Percentiles rank a stretch among this genome's conserved stretches.
phyloP scores from a whole-genome alignment of 495 filamentous ascomycete genomes.

The Thozetella sp. region DNA sequence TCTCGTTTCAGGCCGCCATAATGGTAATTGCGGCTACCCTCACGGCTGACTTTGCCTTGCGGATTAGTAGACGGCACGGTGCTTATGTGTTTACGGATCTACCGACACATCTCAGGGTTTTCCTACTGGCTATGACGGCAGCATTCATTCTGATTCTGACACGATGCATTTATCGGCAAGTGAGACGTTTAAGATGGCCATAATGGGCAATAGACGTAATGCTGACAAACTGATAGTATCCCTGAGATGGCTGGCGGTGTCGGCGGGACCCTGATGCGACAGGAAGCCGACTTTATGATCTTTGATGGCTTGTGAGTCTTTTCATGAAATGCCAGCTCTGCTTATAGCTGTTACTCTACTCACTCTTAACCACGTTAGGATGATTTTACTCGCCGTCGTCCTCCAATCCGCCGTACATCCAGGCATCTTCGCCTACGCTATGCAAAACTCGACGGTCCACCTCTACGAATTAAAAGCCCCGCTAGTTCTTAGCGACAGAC shows the following conservation, averaged over 20 bases:
- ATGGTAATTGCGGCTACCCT: not conserved
- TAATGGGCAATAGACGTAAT: not conserved
- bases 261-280: not conserved
- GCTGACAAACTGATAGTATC: not conserved
- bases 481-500: not conserved
- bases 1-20: not conserved
- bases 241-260: not conserved
- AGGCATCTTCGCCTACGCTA: not conserved
- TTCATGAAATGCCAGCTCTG: not conserved
- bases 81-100: not conserved
- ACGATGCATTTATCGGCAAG: not conserved
- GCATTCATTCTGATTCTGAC: not conserved
- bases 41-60: not conserved
- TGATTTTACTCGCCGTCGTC: not conserved
- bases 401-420: not conserved
- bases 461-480: not conserved
- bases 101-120: not conserved
- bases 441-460: not conserved
- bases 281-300: not conserved
- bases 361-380: not conserved
- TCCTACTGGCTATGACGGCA: not conserved
- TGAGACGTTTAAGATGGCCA: not conserved
- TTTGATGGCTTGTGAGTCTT: not conserved
- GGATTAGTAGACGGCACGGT: not conserved
- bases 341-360: not conserved